Percentiles rank a stretch among this genome's conserved stretches.
Evolutionary conservation across 2,329 filamentous ascomycete species (phyloP).

Genomic region (Penicillium sp.): DNA sequence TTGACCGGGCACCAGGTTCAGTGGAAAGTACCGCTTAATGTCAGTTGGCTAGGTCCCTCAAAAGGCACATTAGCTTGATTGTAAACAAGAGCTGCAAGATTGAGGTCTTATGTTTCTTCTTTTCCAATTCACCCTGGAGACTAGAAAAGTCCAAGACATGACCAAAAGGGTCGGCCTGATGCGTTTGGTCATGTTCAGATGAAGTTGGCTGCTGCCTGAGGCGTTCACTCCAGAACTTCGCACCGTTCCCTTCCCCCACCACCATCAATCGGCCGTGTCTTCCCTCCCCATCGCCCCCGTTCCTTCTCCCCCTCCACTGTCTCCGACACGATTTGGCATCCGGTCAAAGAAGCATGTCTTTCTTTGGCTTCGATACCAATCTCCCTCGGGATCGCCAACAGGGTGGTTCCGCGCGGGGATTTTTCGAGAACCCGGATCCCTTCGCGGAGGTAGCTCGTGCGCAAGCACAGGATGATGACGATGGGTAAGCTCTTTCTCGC

Average conservation of each 20-base stretch:
- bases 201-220: constrained; percentile 10
- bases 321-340: constrained; percentile 8
- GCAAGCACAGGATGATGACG: constrained; percentile 52
- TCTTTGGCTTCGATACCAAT: constrained; percentile 79
- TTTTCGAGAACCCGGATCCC: constrained; percentile 80
- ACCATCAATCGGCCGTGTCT: background rate
- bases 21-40: too few relatives aligned
- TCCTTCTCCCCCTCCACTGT: constrained; percentile 13
- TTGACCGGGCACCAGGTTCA: too few relatives aligned
- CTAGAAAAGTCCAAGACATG: too few relatives aligned
- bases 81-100: too few relatives aligned
- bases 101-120: too few relatives aligned
- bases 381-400: constrained; percentile 61
- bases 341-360: constrained; percentile 60
- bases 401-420: constrained; percentile 56
- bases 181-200: constrained; percentile 2
- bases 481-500: constrained; percentile 46
- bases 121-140: background rate
- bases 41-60: too few relatives aligned
- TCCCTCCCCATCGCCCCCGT: constrained; percentile 11
- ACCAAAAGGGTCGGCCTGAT: constrained; percentile 2
- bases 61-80: too few relatives aligned
- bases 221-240: constrained; percentile 17
- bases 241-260: constrained; percentile 1
- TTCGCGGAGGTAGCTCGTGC: constrained; percentile 73